Base-by-base conservation (phyloP, 2,329 filamentous ascomycete genomes). In the Myriosclerotinia duriaeana region DNA sequence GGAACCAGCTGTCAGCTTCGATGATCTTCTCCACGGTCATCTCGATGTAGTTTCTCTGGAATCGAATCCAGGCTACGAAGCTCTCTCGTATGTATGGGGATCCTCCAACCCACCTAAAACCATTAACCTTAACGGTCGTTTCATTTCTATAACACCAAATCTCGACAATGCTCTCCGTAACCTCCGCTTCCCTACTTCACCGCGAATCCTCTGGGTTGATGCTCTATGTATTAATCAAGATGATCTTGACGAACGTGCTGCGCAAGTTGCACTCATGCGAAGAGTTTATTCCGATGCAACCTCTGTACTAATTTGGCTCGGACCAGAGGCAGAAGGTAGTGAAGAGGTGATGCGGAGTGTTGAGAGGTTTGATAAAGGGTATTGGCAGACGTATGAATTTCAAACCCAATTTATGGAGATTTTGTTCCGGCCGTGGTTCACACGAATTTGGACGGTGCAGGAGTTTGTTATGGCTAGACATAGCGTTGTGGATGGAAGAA, bases 181-280 rank as follows among this genome's bases (percentile, higher is more conserved):
- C 7, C 55, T 67, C 4, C 54, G 53, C 30, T 11, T 36, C 20
- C n/a, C 30, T 22, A 26, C 11, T 17, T 14, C 20, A n/a, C 34
- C n/a, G 17, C 40, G 67, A 26, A 53, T 8, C 5, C 22, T 69
- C 3, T 69, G 64, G 68, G 67, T 69, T 42, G 68, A 70, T 3
- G 60, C 65, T 9, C 12, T 69, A 5, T 69, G 71, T 53, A 71
- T 74, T 2, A 68, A 74, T 40, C 72, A 73, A 44, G 11, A 42
- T 38, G 56, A 66, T 52, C 52, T 69, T 3, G 53, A 56, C 2
- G 72, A 72, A 38, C 62, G 69, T 0, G 66, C 60, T 8, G 42
- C 58, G 7, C 72, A 74, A 50, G 69, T 72, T 2, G 59, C 64
- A 1, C 62, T 70, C 6, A 75, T 73, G 71, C 64, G 67, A 14